Conservation (phyloP, 768 basidiomycete genomes). For the Tubosaeta brunneosetosa region DNA sequence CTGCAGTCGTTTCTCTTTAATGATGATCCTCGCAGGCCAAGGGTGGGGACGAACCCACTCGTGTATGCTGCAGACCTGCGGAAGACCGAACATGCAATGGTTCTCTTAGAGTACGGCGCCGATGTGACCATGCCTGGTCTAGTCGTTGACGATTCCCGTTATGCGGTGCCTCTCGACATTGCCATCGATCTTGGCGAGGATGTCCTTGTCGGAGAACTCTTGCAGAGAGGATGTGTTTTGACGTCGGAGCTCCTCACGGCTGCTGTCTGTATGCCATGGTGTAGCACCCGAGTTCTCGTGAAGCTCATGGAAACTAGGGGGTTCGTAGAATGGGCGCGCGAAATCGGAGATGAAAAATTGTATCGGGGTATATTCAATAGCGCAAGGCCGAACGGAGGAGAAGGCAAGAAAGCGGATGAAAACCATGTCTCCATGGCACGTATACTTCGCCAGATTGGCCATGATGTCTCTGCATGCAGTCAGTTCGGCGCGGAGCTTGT, state of each 20-base stretch:
- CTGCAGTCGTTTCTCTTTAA: not conserved
- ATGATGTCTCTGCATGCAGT: not conserved
- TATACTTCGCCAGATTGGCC: not conserved
- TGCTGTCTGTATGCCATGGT: slow-evolving; percentile 1
- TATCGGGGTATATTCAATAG: not conserved
- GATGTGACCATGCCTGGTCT: not conserved
- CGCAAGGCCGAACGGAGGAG: not conserved
- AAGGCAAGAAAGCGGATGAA: not conserved
- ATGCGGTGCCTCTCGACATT: not conserved
- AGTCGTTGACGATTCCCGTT: not conserved
- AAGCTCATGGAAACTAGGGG: not conserved
- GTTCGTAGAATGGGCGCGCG: not conserved
- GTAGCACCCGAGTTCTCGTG: not conserved
- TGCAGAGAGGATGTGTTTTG: not conserved
- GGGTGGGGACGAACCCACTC: slow-evolving; percentile 4
- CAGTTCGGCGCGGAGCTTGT: not conserved
- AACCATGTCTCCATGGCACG: not conserved
- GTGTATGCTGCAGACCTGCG: not conserved
- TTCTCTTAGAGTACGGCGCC: not conserved
- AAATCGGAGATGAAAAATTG: not conserved
- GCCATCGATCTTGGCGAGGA: not conserved
- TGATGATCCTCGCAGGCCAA: not conserved
- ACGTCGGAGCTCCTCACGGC: not conserved
- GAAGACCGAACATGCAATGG: slow-evolving; percentile 1
- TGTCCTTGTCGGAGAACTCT: not conserved